Conservation (phyloP, 306 rosid species). For the Trifolium repens region DNA sequence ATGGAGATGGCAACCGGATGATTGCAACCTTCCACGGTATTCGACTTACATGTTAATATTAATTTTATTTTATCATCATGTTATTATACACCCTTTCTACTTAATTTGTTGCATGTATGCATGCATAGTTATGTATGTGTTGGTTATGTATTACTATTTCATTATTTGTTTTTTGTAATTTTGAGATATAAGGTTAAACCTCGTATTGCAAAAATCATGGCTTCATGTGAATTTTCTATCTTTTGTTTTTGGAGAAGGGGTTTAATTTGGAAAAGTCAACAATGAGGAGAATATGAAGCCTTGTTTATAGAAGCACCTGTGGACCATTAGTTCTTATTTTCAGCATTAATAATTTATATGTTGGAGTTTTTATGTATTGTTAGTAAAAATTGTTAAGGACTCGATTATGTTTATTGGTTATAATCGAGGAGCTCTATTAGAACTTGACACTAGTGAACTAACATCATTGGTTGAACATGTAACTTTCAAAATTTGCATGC, state of each 20-base stretch:
- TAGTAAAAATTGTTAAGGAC: too few species aligned
- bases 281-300: not conserved
- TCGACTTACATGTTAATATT: conserved; percentile 19
- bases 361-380: not conserved
- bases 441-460: too few species aligned
- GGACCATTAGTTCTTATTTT: not conserved
- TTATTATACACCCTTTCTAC: not conserved
- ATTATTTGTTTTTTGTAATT: not conserved
- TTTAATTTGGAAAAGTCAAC: conserved; percentile 18
- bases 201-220: not conserved
- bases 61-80: not conserved
- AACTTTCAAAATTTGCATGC: too few species aligned
- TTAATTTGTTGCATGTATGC: conserved; percentile 31
- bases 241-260: not conserved
- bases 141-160: not conserved
- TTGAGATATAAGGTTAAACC: conserved; percentile 4
- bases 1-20: conserved; percentile 86
- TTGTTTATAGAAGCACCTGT: conserved; percentile 1
- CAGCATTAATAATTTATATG: not conserved
- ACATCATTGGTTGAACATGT: too few species aligned
- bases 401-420: too few species aligned
- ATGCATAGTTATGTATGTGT: conserved; percentile 12
- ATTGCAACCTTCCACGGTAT: conserved; percentile 77
- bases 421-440: too few species aligned
- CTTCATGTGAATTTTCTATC: not conserved